A percentile compares a stretch with the other conserved stretches of the same genome.
These are phyloP conservation scores for Nicotiana attenuata DNA, from an alignment of 257 asterid species.

Conservation along the genomic window DNA sequence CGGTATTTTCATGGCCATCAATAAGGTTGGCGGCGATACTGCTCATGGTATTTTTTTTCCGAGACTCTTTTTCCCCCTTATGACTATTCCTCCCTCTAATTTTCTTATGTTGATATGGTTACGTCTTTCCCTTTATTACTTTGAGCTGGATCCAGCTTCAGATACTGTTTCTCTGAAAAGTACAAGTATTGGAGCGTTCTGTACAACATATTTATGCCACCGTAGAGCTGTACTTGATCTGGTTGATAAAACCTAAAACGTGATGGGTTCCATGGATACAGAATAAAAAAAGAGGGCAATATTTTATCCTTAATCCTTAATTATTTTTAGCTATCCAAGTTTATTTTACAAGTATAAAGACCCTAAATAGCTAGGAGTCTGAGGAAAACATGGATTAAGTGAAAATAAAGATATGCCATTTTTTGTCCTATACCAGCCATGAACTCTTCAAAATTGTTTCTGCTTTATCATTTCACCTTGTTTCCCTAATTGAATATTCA, in stretches of 20 bases:
- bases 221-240: background rate
- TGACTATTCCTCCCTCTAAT: too few relatives aligned
- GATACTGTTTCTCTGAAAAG: background rate
- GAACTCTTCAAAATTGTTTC: background rate
- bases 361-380: background rate
- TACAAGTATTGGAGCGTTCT: background rate
- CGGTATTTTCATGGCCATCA: conserved; percentile 76
- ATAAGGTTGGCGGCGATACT: conserved; percentile 83
- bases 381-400: background rate
- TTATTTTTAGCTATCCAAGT: background rate
- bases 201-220: background rate
- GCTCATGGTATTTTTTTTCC: conserved; percentile 65
- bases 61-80: background rate
- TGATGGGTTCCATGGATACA: background rate
- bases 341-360: background rate
- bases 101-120: background rate
- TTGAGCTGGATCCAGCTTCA: background rate
- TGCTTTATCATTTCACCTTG: background rate
- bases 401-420: background rate
- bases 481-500: background rate
- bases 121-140: background rate
- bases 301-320: background rate
- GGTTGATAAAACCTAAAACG: background rate
- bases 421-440: background rate
- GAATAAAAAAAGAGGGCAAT: background rate